Evolutionary conservation across 768 basidiomycete genomes (phyloP).

Genomic region (Termitomyces sp.): DNA sequence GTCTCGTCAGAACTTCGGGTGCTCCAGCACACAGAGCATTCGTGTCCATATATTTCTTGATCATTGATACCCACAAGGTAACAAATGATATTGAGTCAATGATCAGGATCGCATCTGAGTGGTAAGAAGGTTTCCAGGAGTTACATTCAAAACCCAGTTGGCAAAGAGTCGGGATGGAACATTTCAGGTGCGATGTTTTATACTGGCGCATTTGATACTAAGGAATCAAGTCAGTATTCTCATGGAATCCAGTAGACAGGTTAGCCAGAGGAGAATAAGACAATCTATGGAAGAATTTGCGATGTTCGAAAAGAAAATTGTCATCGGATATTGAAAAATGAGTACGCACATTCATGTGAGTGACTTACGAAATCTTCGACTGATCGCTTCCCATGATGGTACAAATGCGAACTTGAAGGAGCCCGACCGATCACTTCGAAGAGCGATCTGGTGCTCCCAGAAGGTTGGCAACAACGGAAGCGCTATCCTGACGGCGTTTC

Average conservation of each 20-base stretch:
- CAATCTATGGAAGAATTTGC: too few relatives aligned
- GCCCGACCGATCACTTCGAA: slow-evolving; percentile 6
- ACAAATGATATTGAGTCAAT: neutral
- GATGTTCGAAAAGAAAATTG: neutral
- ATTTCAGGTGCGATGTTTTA: too few relatives aligned
- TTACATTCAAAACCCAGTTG: neutral
- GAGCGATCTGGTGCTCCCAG: slow-evolving; percentile 7
- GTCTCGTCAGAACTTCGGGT: too few relatives aligned
- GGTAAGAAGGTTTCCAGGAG: neutral
- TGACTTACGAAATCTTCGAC: neutral
- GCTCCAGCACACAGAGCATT: neutral
- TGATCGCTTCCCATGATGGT: too few relatives aligned
- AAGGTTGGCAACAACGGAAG: slow-evolving; percentile 38
- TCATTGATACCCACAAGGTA: neutral
- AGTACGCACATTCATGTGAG: neutral
- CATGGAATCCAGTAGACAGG: neutral
- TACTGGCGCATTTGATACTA: neutral
- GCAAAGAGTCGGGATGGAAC: neutral
- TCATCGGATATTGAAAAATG: too few relatives aligned
- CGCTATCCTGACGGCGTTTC: slow-evolving; percentile 51
- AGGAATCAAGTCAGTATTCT: neutral
- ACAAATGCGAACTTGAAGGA: neutral
- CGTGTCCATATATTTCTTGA: neutral
- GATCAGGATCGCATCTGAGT: neutral
- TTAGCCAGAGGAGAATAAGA: neutral